Conservation (phyloP, 495 filamentous ascomycete species). For the Tuber indicum region DNA sequence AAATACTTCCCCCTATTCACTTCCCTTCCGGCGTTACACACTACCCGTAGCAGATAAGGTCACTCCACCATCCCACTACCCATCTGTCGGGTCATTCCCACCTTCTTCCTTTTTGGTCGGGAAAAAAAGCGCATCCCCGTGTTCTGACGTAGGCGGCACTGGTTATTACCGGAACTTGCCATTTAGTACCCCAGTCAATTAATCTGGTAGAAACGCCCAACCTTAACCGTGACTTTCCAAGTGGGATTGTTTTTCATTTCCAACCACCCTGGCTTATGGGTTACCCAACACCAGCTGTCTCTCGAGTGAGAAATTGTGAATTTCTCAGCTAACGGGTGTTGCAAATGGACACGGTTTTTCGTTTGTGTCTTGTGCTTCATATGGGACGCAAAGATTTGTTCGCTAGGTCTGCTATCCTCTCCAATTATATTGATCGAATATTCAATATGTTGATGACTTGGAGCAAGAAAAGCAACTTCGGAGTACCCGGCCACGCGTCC, state of each 20-base stretch:
- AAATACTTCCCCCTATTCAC: not conserved
- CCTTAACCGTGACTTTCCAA: not conserved
- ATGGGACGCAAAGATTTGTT: not conserved
- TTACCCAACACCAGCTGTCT: not conserved
- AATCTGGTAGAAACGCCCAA: not conserved
- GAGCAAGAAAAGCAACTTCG: not conserved
- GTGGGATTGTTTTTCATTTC: not conserved
- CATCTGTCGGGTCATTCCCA: not conserved
- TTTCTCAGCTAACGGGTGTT: too few relatives aligned
- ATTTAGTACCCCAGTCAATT: not conserved
- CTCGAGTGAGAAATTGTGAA: constrained; percentile 1
- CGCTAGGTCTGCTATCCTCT: not conserved
- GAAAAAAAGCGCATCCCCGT: not conserved
- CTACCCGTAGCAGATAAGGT: not conserved
- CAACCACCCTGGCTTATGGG: not conserved
- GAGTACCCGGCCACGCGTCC: not conserved
- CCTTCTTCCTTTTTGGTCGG: not conserved
- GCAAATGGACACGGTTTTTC: not conserved
- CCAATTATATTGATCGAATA: not conserved
- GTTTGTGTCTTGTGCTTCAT: not conserved
- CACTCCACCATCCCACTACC: not conserved
- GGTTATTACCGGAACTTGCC: not conserved
- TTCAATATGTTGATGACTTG: not conserved
- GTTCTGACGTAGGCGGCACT: not conserved
- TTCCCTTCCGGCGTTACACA: not conserved